phyloP scores from a whole-genome alignment of 2,329 filamentous ascomycete genomes.

The Phaeosphaeria sp. region DNA sequence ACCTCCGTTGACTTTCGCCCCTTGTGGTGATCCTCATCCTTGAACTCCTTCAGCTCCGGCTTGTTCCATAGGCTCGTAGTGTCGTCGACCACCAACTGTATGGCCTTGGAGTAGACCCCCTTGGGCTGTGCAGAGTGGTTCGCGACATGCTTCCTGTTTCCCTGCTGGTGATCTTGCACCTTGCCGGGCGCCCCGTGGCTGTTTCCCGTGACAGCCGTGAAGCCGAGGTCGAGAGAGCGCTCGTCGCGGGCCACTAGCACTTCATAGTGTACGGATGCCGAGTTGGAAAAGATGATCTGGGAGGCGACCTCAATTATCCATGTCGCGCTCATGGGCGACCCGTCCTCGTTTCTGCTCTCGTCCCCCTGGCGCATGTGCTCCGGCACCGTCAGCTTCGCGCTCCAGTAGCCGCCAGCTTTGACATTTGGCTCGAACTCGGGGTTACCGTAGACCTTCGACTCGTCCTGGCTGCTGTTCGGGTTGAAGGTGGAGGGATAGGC shows the following conservation, averaged over 20 bases:
- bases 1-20: slow-evolving; percentile 32
- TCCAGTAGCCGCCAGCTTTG: slow-evolving; percentile 90
- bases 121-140: slow-evolving; percentile 68
- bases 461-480: slow-evolving; percentile 78
- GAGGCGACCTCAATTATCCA: slow-evolving; percentile 94
- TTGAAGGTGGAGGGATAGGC: slow-evolving; percentile 85
- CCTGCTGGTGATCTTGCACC: slow-evolving; percentile 77
- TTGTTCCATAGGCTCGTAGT: slow-evolving; percentile 91
- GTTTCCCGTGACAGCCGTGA: slow-evolving; percentile 62
- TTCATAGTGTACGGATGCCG: slow-evolving; percentile 87
- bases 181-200: slow-evolving; percentile 64
- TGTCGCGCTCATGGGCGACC: slow-evolving; percentile 64
- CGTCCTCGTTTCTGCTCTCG: slow-evolving; percentile 22
- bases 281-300: slow-evolving; percentile 91
- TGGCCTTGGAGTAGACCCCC: slow-evolving; percentile 84
- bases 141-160: slow-evolving; percentile 58
- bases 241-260: slow-evolving; percentile 84
- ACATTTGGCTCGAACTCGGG: slow-evolving; percentile 96
- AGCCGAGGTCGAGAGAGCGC: slow-evolving; percentile 76
- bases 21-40: slow-evolving; percentile 37
- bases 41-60: slow-evolving; percentile 76
- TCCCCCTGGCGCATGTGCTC: slow-evolving; percentile 68
- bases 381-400: slow-evolving; percentile 79
- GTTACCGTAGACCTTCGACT: slow-evolving; percentile 73
- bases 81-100: slow-evolving; percentile 82